These are phyloP conservation scores for Apocynum venetum DNA, from an alignment of 257 asterid species.

Conservation along the genomic window DNA sequence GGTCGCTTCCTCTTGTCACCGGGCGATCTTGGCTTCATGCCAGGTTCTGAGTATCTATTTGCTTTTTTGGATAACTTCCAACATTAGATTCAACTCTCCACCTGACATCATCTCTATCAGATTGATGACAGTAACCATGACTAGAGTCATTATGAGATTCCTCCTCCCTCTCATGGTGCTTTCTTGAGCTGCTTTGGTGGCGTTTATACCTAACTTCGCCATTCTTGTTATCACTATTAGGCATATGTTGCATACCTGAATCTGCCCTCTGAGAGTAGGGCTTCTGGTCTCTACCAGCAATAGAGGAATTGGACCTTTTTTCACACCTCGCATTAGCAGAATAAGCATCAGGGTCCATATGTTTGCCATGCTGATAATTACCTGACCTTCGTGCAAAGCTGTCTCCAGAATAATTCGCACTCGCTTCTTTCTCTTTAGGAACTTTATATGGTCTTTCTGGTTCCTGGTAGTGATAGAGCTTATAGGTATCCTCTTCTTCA, in stretches of 20 bases:
- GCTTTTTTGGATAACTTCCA: constrained; percentile 22
- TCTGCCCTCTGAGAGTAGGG: constrained; percentile 43
- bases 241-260: constrained; percentile 35
- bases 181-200: constrained; percentile 44
- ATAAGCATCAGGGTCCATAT: constrained; percentile 25
- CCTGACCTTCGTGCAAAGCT: constrained; percentile 33
- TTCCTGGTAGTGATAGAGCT: constrained; percentile 20
- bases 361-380: constrained; percentile 35
- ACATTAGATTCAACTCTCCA: constrained; percentile 25
- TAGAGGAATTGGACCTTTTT: constrained; percentile 35
- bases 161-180: constrained; percentile 39
- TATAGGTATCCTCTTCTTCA: constrained; percentile 32
- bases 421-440: constrained; percentile 34
- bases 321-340: constrained; percentile 41
- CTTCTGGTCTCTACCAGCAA: constrained; percentile 45
- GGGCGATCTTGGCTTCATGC: constrained; percentile 17
- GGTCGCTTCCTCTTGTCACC: constrained; percentile 25
- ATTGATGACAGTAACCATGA: constrained; percentile 33
- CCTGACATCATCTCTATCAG: constrained; percentile 27
- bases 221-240: constrained; percentile 41
- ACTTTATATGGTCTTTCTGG: constrained; percentile 31
- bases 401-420: constrained; percentile 52
- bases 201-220: constrained; percentile 38
- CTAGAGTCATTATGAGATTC: constrained; percentile 47
- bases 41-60: constrained; percentile 15